A percentile compares a stretch with the other conserved stretches of the same genome.
Evolutionary conservation across 2,329 filamentous ascomycete species (phyloP).

Genomic region (Lojkania enalia): DNA sequence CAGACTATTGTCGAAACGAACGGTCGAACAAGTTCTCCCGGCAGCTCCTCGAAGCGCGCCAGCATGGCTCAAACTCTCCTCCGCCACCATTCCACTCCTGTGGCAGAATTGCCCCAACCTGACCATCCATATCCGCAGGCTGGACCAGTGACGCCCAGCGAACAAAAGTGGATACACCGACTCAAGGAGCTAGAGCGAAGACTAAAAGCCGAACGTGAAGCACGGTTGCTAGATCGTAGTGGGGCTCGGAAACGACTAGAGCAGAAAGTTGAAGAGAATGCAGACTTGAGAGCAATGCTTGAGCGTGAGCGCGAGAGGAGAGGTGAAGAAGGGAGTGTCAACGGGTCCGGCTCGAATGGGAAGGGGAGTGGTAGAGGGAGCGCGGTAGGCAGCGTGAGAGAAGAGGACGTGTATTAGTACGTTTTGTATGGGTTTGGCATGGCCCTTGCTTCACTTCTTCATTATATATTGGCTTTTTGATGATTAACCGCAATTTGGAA

Average conservation of each 20-base stretch:
- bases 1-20: constrained; percentile 23
- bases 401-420: constrained; percentile 17
- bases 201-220: constrained; percentile 88
- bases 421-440: background rate
- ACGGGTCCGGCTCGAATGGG: constrained; percentile 21
- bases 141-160: constrained; percentile 52
- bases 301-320: constrained; percentile 56
- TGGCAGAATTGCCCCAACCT: constrained; percentile 49
- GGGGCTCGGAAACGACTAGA: constrained; percentile 80
- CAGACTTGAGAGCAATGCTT: constrained; percentile 67
- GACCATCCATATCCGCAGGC: constrained; percentile 39
- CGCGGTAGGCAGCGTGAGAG: constrained; percentile 11
- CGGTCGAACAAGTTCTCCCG: constrained; percentile 31
- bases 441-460: background rate
- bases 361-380: constrained; percentile 29
- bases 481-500: too few relatives aligned
- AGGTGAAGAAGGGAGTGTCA: constrained; percentile 26
- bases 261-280: constrained; percentile 73
- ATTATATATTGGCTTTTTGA: too few relatives aligned
- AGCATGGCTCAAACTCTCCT: constrained; percentile 57
- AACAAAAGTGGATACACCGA: constrained; percentile 82
- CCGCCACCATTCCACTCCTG: constrained; percentile 58
- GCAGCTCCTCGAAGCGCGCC: constrained; percentile 45
- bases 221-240: constrained; percentile 77
- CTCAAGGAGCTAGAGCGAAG: constrained; percentile 86